phyloP scores from a whole-genome alignment of 2,329 filamentous ascomycete species.

The Sordariomycetes sp. region DNA sequence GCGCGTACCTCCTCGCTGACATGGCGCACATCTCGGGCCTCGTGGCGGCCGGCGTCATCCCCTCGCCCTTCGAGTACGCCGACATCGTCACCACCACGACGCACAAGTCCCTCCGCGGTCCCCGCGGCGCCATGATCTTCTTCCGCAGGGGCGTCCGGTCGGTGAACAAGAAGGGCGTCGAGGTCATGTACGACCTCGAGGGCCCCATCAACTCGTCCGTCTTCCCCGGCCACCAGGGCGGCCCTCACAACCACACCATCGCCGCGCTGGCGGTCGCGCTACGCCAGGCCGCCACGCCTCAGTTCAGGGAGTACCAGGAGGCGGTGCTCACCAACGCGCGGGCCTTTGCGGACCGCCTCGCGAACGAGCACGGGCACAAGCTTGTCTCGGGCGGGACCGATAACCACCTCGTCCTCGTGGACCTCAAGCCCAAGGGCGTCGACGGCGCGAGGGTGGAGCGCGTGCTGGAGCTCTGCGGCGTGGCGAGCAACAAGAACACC shows the following conservation, averaged over 20 bases:
- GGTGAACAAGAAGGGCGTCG: constrained; percentile 70
- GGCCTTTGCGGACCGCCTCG: constrained; percentile 59
- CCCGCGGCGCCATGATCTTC: constrained; percentile 96
- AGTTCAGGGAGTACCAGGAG: constrained; percentile 88
- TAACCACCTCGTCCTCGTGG: constrained; percentile 88
- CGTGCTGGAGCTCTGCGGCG: constrained; percentile 80
- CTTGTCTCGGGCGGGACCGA: constrained; percentile 91
- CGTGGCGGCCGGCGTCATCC: constrained; percentile 81
- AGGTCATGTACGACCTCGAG: constrained; percentile 83
- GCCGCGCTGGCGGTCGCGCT: constrained; percentile 88
- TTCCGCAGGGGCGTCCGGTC: constrained; percentile 84
- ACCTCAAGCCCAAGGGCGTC: constrained; percentile 77
- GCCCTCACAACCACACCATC: constrained; percentile 98
- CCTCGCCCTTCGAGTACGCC: constrained; percentile 76
- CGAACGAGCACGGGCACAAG: constrained; percentile 65
- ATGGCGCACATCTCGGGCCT: constrained; percentile 97
- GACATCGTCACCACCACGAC: constrained; percentile 97
- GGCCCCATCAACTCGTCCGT: constrained; percentile 90
- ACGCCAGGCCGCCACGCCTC: constrained; percentile 78
- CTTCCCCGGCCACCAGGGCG: constrained; percentile 95
- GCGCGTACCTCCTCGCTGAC: constrained; percentile 85
- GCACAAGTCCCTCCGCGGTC: constrained; percentile 92
- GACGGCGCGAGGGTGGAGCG: constrained; percentile 86
- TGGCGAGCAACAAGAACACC: constrained; percentile 99
- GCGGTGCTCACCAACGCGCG: constrained; percentile 86